These are phyloP conservation scores for Strombidium stylifer DNA, from an alignment of 73 alveolate species.

Conservation along the genomic window DNA sequence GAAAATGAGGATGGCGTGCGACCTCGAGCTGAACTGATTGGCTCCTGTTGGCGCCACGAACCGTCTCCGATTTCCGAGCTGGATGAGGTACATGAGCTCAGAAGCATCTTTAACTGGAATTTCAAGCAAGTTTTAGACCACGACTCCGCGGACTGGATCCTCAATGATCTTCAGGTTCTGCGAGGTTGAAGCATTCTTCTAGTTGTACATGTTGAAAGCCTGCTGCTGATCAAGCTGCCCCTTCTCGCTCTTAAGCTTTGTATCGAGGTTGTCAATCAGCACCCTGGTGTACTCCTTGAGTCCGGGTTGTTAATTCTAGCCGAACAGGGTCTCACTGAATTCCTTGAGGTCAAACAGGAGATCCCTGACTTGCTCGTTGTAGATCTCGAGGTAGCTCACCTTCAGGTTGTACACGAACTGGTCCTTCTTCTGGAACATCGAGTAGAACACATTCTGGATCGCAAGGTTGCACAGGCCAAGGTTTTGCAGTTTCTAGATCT, in stretches of 20 bases:
- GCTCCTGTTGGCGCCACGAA: conserved; percentile 84
- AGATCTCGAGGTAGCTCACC: conserved; percentile 80
- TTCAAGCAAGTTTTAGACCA: conserved; percentile 79
- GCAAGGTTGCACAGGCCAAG: conserved; percentile 20
- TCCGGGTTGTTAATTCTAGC: too few species aligned
- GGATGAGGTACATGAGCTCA: conserved; percentile 69
- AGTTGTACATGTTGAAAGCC: too few species aligned
- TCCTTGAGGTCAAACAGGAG: conserved; percentile 49
- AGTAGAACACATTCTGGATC: conserved; percentile 4
- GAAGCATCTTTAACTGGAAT: conserved; percentile 59
- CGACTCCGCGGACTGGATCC: conserved; percentile 73
- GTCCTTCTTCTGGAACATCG: conserved; percentile 16
- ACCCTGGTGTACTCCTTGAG: too few species aligned
- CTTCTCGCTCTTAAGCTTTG: too few species aligned
- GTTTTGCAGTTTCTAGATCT: neutral
- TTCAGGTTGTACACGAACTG: conserved; percentile 39
- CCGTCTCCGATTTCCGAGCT: conserved; percentile 80
- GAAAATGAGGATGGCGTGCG: conserved; percentile 88
- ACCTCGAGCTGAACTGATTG: conserved; percentile 79
- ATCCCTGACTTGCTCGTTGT: conserved; percentile 87
- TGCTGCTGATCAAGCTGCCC: too few species aligned
- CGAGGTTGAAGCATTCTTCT: too few species aligned
- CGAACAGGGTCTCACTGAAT: too few species aligned
- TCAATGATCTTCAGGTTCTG: conserved; percentile 76
- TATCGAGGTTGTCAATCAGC: too few species aligned